Evolutionary conservation across 148 eudicot genomes (phyloP).

Genomic region (Camellia sinensis): DNA sequence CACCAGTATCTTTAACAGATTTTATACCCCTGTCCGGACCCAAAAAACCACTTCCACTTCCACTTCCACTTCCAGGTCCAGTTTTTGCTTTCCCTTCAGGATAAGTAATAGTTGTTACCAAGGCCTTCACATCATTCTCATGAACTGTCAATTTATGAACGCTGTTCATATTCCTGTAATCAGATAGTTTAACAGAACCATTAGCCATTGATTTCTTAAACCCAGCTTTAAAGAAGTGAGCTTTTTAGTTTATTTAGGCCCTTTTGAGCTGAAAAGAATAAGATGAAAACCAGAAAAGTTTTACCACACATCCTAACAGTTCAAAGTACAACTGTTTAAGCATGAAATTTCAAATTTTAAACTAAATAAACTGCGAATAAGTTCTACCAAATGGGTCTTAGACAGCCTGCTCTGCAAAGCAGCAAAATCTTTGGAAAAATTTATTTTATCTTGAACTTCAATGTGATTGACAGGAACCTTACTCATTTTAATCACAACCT

Average conservation of each 20-base stretch:
- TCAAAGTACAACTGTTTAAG: too few relatives aligned
- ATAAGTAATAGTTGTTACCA: neutral
- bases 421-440: slow-evolving; percentile 23
- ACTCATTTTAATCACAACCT: slow-evolving; percentile 5
- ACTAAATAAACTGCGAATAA: too few relatives aligned
- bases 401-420: slow-evolving; percentile 25
- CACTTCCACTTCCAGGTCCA: slow-evolving; percentile 4
- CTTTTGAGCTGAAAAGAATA: too few relatives aligned
- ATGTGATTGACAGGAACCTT: neutral
- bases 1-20: slow-evolving; percentile 20
- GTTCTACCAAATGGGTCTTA: neutral
- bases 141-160: neutral
- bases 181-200: slow-evolving; percentile 3
- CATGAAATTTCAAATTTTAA: too few relatives aligned
- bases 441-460: slow-evolving; percentile 17
- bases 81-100: slow-evolving; percentile 8
- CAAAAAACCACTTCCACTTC: neutral
- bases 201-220: slow-evolving; percentile 32
- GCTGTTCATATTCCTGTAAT: slow-evolving; percentile 5
- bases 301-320: too few relatives aligned
- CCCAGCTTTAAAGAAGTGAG: too few relatives aligned
- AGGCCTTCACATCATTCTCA: slow-evolving; percentile 10
- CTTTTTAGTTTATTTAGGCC: too few relatives aligned
- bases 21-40: slow-evolving; percentile 18
- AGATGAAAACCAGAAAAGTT: too few relatives aligned